Percentiles rank a stretch among this genome's conserved stretches.
Evolutionary conservation across 1,284 basidiomycete species (phyloP).

Genomic region (Fomitopsis schrenkii): DNA sequence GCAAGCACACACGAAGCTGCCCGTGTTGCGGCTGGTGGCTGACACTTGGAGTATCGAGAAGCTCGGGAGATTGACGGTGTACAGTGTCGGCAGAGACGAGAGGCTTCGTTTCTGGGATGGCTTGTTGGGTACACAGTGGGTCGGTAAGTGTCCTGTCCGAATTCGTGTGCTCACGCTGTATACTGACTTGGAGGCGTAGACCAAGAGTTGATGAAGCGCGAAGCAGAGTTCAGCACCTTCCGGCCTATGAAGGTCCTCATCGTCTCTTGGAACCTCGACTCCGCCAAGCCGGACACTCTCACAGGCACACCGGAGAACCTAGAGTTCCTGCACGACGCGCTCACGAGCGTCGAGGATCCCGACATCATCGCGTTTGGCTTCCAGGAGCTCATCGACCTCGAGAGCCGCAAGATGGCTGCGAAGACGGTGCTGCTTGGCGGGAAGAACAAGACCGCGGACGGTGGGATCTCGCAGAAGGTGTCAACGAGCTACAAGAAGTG

Average conservation of each 20-base stretch:
- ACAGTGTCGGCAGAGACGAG: slow-evolving; percentile 78
- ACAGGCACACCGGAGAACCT: slow-evolving; percentile 58
- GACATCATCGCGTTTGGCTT: slow-evolving; percentile 94
- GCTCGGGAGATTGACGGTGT: slow-evolving; percentile 64
- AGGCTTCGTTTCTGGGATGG: slow-evolving; percentile 88
- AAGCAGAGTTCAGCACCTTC: slow-evolving; percentile 77
- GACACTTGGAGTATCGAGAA: slow-evolving; percentile 73
- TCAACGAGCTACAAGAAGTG: slow-evolving; percentile 84
- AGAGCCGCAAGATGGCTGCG: slow-evolving; percentile 87
- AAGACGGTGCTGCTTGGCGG: slow-evolving; percentile 82
- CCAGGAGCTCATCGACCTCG: slow-evolving; percentile 94
- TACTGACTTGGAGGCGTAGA: slow-evolving; percentile 39
- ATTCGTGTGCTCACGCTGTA: background rate
- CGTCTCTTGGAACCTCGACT: slow-evolving; percentile 93
- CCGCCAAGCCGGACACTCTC: slow-evolving; percentile 77
- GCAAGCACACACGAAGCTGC: slow-evolving; percentile 81
- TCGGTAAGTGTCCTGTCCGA: slow-evolving; percentile 51
- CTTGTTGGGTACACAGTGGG: slow-evolving; percentile 79
- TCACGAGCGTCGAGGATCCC: slow-evolving; percentile 68
- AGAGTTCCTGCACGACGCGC: slow-evolving; percentile 68
- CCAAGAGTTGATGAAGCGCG: slow-evolving; percentile 69
- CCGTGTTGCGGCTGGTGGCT: slow-evolving; percentile 67
- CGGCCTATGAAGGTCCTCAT: slow-evolving; percentile 78
- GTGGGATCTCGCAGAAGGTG: slow-evolving; percentile 74
- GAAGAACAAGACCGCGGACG: slow-evolving; percentile 62